Evolutionary conservation across 768 basidiomycete genomes (phyloP), one percentile per base, ranked within the genome.

Genomic region (Collybia mongolica): DNA sequence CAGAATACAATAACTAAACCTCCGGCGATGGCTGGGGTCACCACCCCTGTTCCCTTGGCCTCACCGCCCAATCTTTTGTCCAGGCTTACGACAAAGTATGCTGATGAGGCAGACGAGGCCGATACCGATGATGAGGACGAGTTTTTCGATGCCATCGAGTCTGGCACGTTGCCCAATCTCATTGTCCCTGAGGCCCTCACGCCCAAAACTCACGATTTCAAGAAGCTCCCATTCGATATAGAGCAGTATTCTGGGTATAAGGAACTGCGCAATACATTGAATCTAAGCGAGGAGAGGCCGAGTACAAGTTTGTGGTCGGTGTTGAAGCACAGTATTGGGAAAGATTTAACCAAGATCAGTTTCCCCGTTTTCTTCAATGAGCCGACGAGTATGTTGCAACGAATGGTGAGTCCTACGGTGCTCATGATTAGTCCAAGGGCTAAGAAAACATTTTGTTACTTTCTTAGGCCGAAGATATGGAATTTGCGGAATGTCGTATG

Each of bases 71-170:
- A 40, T 35, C 11, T 19, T 17, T 32, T 32, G 32, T 3, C 32
- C 11, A 32, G 32, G 11, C 32, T 32, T 14, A 32, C 32, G 11
- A 32, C 32, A 3, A 32, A 32, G 32, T 32, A 32, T 32, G 32
- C 11, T 32, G 43, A 7, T 22, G 47, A 58, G 15, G 48, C 39
- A 23, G 63, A 45, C 54, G 60, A 64, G 54, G 68, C 67, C 14
- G 75, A 73, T 8, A 88, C 86, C 1, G 88, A 90, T 59, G 89
- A 91, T 38, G 89, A 94, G 61, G 96, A 98, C 68, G 94, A 98
- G 67, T 98, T 98, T 68, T 98, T 96, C 63, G 96, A 98, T 65
- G 95, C 96, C 24, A 94, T 98, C 60, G 95, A 98, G 62, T 68
- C 83, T 14, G 87, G 88, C 41, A 83, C 75, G 37, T 69, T 95